phyloP scores from a whole-genome alignment of 2,329 filamentous ascomycete species.

The Cytospora mali region DNA sequence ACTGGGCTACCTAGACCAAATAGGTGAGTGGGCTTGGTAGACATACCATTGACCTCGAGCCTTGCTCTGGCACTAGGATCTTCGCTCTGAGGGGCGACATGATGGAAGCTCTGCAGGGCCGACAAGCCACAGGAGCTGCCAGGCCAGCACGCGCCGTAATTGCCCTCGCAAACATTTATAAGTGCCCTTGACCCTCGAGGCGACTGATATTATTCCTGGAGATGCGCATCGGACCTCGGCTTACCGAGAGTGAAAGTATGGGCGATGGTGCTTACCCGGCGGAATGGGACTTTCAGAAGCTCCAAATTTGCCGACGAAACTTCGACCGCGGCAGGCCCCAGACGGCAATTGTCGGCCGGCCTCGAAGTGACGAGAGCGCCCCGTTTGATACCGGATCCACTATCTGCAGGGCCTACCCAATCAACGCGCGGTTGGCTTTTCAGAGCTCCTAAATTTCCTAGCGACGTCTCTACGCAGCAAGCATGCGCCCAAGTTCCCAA shows the following conservation, averaged over 20 bases:
- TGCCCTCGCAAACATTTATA: constrained; percentile 60
- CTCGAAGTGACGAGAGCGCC: too few relatives aligned
- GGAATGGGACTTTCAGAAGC: constrained; percentile 4
- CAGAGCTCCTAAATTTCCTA: constrained; percentile 24
- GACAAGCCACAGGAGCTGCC: constrained; percentile 49
- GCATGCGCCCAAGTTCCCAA: constrained; percentile 10
- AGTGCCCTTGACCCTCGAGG: constrained; percentile 2
- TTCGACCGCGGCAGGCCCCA: constrained; percentile 15
- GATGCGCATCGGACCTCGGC: constrained; percentile 13
- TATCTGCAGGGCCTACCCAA: constrained; percentile 6
- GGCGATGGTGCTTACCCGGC: background rate
- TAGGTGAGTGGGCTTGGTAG: constrained; percentile 17
- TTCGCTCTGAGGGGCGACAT: constrained; percentile 83
- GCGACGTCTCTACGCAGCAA: constrained; percentile 9
- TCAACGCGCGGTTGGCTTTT: background rate
- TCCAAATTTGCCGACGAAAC: constrained; percentile 26
- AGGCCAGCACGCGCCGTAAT: constrained; percentile 57
- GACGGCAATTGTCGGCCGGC: too few relatives aligned
- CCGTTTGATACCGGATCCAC: constrained; percentile 4
- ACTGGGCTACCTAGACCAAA: constrained; percentile 13
- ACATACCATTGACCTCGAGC: constrained; percentile 51
- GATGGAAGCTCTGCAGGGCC: constrained; percentile 46
- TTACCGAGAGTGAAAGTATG: background rate
- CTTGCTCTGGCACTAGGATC: constrained; percentile 48
- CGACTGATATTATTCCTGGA: constrained; percentile 2